Evolutionary conservation across 140 eudicot species (phyloP).

Genomic region (Ambrosia hybrid): DNA sequence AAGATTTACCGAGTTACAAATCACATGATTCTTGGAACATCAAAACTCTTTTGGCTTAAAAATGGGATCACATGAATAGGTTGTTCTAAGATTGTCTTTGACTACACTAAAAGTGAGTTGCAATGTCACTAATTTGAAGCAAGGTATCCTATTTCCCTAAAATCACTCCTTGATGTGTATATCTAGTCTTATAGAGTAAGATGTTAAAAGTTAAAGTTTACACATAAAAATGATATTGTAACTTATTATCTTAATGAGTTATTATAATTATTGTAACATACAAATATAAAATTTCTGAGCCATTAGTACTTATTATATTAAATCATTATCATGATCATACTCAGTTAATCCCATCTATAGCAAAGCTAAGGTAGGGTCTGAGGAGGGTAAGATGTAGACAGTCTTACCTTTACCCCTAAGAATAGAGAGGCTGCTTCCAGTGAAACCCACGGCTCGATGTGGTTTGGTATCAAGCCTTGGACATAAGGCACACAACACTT

Average conservation of each 20-base stretch:
- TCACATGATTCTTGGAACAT: constrained; percentile 47
- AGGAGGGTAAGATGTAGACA: too few species aligned
- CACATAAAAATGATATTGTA: background rate
- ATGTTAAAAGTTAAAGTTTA: background rate
- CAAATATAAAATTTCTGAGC: too few species aligned
- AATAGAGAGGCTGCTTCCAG: too few species aligned
- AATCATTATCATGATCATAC: too few species aligned
- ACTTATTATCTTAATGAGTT: background rate
- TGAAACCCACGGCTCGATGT: too few species aligned
- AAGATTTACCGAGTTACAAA: constrained; percentile 33
- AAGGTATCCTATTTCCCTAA: constrained; percentile 43
- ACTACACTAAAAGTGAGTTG: constrained; percentile 47
- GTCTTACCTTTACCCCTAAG: too few species aligned
- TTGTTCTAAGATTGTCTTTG: constrained; percentile 35
- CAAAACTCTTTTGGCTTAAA: constrained; percentile 31
- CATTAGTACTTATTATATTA: too few species aligned
- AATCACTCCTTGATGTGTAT: constrained; percentile 39
- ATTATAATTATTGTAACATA: too few species aligned
- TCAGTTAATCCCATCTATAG: too few species aligned
- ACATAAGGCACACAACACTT: too few species aligned
- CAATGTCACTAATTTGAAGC: constrained; percentile 39
- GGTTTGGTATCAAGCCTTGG: too few species aligned
- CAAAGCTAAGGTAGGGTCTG: too few species aligned
- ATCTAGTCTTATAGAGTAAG: constrained; percentile 16
- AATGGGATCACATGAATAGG: constrained; percentile 40